These are phyloP conservation scores for Penicillium sp. DNA, from an alignment of 2,329 filamentous ascomycete genomes.

Conservation along the genomic window DNA sequence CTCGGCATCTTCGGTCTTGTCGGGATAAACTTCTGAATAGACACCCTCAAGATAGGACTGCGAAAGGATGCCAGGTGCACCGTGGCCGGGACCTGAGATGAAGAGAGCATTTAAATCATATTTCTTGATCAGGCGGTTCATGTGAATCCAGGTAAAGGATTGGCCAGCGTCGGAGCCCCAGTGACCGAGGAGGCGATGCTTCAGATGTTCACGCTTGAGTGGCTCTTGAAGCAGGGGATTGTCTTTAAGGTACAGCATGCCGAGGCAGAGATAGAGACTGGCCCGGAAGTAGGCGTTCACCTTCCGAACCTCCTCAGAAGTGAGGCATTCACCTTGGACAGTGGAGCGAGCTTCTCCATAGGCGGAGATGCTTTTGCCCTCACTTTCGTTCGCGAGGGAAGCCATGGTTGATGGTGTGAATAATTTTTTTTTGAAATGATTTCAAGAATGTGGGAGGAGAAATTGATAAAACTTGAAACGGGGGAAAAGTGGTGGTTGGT, in stretches of 20 bases:
- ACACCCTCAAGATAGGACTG: slow-evolving; percentile 77
- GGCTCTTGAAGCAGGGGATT: slow-evolving; percentile 73
- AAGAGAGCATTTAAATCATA: slow-evolving; percentile 73
- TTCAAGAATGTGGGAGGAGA: background rate
- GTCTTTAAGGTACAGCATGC: slow-evolving; percentile 77
- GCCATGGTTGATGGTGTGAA: slow-evolving; percentile 9
- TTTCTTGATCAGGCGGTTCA: slow-evolving; percentile 80
- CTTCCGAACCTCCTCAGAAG: slow-evolving; percentile 65
- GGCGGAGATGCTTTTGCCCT: slow-evolving; percentile 61
- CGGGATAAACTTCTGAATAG: slow-evolving; percentile 75
- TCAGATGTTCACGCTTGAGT: slow-evolving; percentile 69
- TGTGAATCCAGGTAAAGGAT: slow-evolving; percentile 79
- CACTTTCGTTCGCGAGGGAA: slow-evolving; percentile 37
- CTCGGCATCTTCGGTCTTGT: slow-evolving; percentile 68
- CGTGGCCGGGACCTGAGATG: slow-evolving; percentile 75
- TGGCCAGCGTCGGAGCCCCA: slow-evolving; percentile 81
- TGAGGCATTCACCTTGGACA: slow-evolving; percentile 63
- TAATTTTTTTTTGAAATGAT: background rate
- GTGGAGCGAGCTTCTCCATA: slow-evolving; percentile 69
- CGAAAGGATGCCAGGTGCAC: slow-evolving; percentile 73
- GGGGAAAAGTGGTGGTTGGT: background rate
- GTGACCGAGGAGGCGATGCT: slow-evolving; percentile 72
- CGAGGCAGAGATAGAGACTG: slow-evolving; percentile 72
- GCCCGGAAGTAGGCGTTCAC: slow-evolving; percentile 74
- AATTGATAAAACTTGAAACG: background rate